Evolutionary conservation across 1,139 yeast species (phyloP).

Genomic region (Pichia sp.): DNA sequence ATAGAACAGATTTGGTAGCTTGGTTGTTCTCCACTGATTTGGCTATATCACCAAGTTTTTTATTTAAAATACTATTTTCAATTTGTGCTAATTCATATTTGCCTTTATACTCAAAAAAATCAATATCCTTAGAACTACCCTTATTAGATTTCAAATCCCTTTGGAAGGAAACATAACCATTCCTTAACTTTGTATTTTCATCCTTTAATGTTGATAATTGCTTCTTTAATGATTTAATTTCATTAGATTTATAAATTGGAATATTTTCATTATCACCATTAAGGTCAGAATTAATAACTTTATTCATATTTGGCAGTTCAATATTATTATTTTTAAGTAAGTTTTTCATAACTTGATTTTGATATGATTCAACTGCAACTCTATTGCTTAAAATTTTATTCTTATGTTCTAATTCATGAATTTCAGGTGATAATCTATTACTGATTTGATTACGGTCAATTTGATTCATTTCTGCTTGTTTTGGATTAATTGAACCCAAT

Average conservation of each 20-base stretch:
- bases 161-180: conserved; percentile 28
- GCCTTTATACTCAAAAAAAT: conserved; percentile 24
- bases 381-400: conserved; percentile 49
- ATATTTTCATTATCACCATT: conserved; percentile 1
- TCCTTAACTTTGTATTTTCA: conserved; percentile 28
- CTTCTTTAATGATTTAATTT: conserved; percentile 20
- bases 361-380: conserved; percentile 47
- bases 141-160: conserved; percentile 29
- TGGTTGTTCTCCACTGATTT: background rate
- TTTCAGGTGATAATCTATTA: conserved; percentile 11
- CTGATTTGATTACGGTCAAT: conserved; percentile 2
- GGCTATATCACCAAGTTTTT: conserved; percentile 14
- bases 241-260: conserved; percentile 12
- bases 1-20: background rate
- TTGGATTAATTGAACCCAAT: conserved; percentile 34
- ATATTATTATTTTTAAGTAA: conserved; percentile 30
- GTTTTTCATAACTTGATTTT: conserved; percentile 40
- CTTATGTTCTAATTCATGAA: conserved; percentile 41
- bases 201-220: conserved; percentile 30
- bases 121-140: conserved; percentile 16
- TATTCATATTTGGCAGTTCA: background rate
- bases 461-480: conserved; percentile 16
- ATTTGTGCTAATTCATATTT: conserved; percentile 26
- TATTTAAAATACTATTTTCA: conserved; percentile 23
- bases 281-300: background rate